phyloP scores from a whole-genome alignment of 2,329 filamentous ascomycete genomes.

The Sclerotinia nivalis region DNA sequence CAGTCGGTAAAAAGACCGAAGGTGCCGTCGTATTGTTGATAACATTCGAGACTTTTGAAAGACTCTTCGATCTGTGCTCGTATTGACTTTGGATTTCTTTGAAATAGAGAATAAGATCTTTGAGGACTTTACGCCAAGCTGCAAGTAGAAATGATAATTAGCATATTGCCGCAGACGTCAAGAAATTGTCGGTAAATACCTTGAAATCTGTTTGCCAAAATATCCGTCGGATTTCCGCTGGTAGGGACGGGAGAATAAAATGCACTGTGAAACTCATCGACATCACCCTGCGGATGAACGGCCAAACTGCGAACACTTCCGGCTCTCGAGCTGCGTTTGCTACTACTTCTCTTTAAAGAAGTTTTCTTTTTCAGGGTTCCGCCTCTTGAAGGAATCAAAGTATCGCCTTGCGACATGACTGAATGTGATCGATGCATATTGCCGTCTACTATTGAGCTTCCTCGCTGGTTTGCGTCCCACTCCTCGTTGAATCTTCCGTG shows the following conservation, averaged over 20 bases:
- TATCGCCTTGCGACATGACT: slow-evolving; percentile 44
- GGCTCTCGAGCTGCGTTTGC: slow-evolving; percentile 77
- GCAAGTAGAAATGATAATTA: slow-evolving; percentile 24
- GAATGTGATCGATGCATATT: slow-evolving; percentile 63
- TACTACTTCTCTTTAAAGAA: slow-evolving; percentile 77
- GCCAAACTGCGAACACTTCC: slow-evolving; percentile 83
- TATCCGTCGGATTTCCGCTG: slow-evolving; percentile 81
- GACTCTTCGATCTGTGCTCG: slow-evolving; percentile 78
- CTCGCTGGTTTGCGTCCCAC: slow-evolving; percentile 69
- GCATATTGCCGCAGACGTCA: neutral
- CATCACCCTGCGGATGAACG: slow-evolving; percentile 67
- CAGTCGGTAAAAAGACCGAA: slow-evolving; percentile 72
- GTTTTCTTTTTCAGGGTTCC: slow-evolving; percentile 89
- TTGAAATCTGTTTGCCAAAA: slow-evolving; percentile 85
- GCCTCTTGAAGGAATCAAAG: slow-evolving; percentile 48
- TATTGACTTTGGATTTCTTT: slow-evolving; percentile 88
- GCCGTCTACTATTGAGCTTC: slow-evolving; percentile 60
- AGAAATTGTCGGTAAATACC: slow-evolving; percentile 52
- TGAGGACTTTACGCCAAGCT: slow-evolving; percentile 95
- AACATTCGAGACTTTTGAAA: slow-evolving; percentile 79
- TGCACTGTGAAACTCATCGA: slow-evolving; percentile 74
- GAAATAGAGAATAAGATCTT: slow-evolving; percentile 92
- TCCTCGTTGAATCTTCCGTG: slow-evolving; percentile 65
- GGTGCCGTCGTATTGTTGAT: slow-evolving; percentile 79
- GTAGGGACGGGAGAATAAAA: slow-evolving; percentile 91